Evolutionary conservation across 768 basidiomycete species (phyloP).

Genomic region (Boletellus ananas): DNA sequence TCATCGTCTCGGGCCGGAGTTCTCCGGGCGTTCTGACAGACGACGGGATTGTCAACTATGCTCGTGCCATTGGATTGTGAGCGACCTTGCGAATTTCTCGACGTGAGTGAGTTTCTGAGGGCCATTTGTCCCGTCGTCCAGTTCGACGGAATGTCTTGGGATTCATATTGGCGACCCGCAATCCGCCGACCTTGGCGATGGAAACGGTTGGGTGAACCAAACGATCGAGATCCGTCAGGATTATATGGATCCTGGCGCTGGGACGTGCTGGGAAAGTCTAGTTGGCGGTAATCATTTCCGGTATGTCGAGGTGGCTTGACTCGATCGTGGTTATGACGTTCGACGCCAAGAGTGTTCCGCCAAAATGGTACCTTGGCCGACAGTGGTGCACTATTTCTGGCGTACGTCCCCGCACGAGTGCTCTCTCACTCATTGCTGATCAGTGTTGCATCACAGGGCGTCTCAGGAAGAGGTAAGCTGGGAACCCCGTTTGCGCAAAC

Average conservation of each 20-base stretch:
- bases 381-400: conserved; percentile 52
- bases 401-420: conserved; percentile 33
- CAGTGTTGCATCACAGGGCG: conserved; percentile 29
- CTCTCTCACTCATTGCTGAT: background rate
- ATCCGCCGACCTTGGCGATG: conserved; percentile 45
- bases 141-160: conserved; percentile 37
- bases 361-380: conserved; percentile 54
- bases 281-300: conserved; percentile 48
- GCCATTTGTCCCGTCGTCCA: conserved; percentile 17
- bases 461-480: conserved; percentile 42
- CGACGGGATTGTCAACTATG: conserved; percentile 54
- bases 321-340: background rate
- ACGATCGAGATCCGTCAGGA: conserved; percentile 42
- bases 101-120: background rate
- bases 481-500: background rate
- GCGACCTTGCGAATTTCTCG: conserved; percentile 8
- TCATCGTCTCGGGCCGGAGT: conserved; percentile 64
- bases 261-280: conserved; percentile 43
- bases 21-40: conserved; percentile 54
- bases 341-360: conserved; percentile 38
- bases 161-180: conserved; percentile 34
- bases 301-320: conserved; percentile 15
- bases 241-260: conserved; percentile 31
- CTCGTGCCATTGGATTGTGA: conserved; percentile 60
- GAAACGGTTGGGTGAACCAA: conserved; percentile 42